Percentiles rank a stretch among this genome's conserved stretches.
These are phyloP conservation scores for Lasiosphaeriaceae sp. DNA, from an alignment of 495 filamentous ascomycete species.

Conservation along the genomic window DNA sequence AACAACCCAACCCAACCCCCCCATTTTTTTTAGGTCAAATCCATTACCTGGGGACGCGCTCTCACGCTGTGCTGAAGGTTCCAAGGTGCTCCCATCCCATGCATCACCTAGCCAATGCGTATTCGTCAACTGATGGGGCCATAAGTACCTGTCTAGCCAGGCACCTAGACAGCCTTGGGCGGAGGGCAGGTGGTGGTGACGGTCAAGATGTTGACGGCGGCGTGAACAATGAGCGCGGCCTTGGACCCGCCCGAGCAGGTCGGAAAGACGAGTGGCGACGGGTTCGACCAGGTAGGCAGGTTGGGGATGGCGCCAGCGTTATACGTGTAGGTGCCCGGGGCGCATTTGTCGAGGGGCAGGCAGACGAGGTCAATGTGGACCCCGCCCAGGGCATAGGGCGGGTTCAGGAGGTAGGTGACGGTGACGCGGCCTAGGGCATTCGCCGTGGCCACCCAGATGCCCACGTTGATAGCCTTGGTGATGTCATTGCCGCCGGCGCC, in stretches of 20 bases:
- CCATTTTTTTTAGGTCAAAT: no score
- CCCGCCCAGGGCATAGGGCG: conserved; percentile 14
- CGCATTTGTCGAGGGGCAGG: conserved; percentile 17
- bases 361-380: conserved; percentile 20
- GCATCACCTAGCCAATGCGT: no score
- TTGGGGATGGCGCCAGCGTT: conserved; percentile 1
- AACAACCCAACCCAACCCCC: no score
- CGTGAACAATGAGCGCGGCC: conserved; percentile 14
- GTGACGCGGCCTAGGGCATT: conserved; percentile 11
- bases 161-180: background rate
- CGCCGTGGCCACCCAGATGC: conserved; percentile 18
- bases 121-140: no score
- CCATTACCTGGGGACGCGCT: no score
- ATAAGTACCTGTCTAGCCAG: no score
- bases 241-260: conserved; percentile 5
- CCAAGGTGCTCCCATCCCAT: no score
- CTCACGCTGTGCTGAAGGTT: no score
- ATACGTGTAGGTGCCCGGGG: conserved; percentile 23
- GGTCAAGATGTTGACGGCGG: conserved; percentile 6
- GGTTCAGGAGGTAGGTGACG: conserved; percentile 18
- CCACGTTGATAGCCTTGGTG: conserved; percentile 21
- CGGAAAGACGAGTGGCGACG: conserved; percentile 6
- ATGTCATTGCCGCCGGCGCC: conserved; percentile 29
- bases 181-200: background rate
- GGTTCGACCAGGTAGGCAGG: conserved; percentile 1